A percentile compares a stretch with the other conserved stretches of the same genome.
phyloP scores from a whole-genome alignment of 179 eudicot genomes.

The Beta macrorhiza region DNA sequence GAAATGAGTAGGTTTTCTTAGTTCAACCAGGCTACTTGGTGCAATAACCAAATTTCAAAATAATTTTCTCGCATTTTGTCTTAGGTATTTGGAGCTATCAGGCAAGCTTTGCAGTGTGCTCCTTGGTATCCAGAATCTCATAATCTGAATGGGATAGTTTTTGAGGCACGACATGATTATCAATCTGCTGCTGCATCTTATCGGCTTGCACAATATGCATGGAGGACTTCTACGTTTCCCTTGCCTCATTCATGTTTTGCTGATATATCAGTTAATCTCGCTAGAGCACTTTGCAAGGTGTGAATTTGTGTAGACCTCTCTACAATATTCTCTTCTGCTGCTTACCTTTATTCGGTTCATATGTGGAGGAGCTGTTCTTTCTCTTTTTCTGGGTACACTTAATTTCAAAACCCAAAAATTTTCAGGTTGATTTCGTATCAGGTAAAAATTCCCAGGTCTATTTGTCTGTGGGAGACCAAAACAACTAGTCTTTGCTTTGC shows the following conservation, averaged over 20 bases:
- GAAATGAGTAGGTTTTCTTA: background rate
- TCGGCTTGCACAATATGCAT: conserved; percentile 66
- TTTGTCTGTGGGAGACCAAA: background rate
- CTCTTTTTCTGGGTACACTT: background rate
- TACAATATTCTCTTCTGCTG: background rate
- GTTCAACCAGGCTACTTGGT: background rate
- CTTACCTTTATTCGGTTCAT: no score
- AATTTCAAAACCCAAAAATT: background rate
- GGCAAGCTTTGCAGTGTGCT: conserved; percentile 84
- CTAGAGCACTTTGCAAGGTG: conserved; percentile 84
- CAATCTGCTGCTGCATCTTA: conserved; percentile 67
- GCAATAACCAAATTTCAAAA: background rate
- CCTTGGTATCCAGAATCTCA: conserved; percentile 86
- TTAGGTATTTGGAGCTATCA: conserved; percentile 85
- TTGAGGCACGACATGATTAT: conserved; percentile 74
- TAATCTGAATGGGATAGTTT: conserved; percentile 78
- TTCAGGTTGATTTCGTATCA: background rate
- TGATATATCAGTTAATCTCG: conserved; percentile 75
- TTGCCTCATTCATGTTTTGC: conserved; percentile 39
- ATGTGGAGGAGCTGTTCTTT: no score
- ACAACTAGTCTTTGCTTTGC: background rate
- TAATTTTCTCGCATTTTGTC: conserved; percentile 7
- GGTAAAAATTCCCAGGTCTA: background rate
- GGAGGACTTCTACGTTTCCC: conserved; percentile 40
- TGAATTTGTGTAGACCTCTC: conserved; percentile 18